phyloP scores from a whole-genome alignment of 768 basidiomycete genomes.

The Kwoniella newhampshirensis region DNA sequence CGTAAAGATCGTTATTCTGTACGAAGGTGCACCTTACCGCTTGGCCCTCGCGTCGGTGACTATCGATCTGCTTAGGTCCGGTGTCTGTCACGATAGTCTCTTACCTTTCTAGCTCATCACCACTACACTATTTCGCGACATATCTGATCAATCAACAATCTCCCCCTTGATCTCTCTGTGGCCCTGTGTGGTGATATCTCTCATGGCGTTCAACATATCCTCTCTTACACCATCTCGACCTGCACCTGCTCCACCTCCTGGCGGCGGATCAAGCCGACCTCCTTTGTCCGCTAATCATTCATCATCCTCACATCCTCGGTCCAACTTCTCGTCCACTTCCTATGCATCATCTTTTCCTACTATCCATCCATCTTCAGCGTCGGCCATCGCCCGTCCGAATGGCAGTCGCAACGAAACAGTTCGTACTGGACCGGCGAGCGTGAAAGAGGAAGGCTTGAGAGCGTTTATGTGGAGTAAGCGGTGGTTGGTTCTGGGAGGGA shows the following conservation, averaged over 20 bases:
- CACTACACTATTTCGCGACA: too few relatives aligned
- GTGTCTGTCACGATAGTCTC: too few relatives aligned
- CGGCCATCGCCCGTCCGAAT: not conserved
- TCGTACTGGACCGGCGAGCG: slow-evolving; percentile 65
- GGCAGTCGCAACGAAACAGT: slow-evolving; percentile 20
- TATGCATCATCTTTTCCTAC: slow-evolving; percentile 37
- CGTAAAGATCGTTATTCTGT: too few relatives aligned
- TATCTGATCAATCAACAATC: too few relatives aligned
- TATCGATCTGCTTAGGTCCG: too few relatives aligned
- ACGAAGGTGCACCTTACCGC: too few relatives aligned
- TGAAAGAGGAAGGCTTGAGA: slow-evolving; percentile 92
- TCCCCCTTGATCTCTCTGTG: too few relatives aligned
- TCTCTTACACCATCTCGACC: slow-evolving; percentile 43
- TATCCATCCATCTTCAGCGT: slow-evolving; percentile 14
- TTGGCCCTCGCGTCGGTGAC: too few relatives aligned
- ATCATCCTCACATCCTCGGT: slow-evolving; percentile 7
- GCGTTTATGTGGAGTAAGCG: slow-evolving; percentile 89
- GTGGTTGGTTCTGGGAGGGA: slow-evolving; percentile 82
- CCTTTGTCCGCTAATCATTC: not conserved
- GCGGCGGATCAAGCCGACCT: not conserved
- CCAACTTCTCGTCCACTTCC: slow-evolving; percentile 34
- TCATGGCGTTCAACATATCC: slow-evolving; percentile 29
- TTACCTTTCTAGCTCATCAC: too few relatives aligned
- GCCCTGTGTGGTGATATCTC: too few relatives aligned
- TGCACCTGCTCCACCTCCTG: slow-evolving; percentile 37